Evolutionary conservation across 257 asterid species (phyloP).

Genomic region (Oldenlandia corymbosa): DNA sequence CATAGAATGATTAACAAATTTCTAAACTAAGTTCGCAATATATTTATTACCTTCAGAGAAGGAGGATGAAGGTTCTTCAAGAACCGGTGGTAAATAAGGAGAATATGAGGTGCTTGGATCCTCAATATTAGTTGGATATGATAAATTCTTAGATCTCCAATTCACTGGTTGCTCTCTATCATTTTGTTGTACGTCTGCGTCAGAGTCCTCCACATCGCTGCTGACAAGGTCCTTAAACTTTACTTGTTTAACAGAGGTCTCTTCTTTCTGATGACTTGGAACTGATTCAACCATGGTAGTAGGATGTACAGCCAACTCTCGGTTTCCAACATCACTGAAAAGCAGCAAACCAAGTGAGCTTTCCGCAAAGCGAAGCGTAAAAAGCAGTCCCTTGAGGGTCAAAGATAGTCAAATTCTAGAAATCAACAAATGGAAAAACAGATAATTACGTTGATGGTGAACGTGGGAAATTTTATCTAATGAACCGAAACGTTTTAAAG

Average conservation of each 20-base stretch:
- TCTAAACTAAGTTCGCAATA: conserved; percentile 9
- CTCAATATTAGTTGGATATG: conserved; percentile 43
- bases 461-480: too few species aligned
- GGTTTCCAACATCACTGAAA: conserved; percentile 46
- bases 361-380: conserved; percentile 16
- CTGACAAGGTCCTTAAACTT: conserved; percentile 78
- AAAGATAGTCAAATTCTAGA: not conserved
- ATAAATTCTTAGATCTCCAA: conserved; percentile 52
- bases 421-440: not conserved
- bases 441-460: too few species aligned
- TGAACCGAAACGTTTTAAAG: not conserved
- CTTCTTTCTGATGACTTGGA: conserved; percentile 43
- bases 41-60: conserved; percentile 74
- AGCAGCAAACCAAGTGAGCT: conserved; percentile 15
- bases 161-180: conserved; percentile 53
- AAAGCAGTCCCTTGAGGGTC: not conserved
- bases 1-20: conserved; percentile 18
- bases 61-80: conserved; percentile 90
- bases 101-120: conserved; percentile 83
- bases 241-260: conserved; percentile 59
- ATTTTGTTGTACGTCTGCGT: conserved; percentile 45
- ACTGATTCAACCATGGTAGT: conserved; percentile 38
- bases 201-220: conserved; percentile 65
- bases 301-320: conserved; percentile 42
- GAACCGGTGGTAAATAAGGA: conserved; percentile 85